Evolutionary conservation across 331 rosid genomes (phyloP), one percentile per base, ranked within the genome.

Genomic region (Acacia pycnantha): DNA sequence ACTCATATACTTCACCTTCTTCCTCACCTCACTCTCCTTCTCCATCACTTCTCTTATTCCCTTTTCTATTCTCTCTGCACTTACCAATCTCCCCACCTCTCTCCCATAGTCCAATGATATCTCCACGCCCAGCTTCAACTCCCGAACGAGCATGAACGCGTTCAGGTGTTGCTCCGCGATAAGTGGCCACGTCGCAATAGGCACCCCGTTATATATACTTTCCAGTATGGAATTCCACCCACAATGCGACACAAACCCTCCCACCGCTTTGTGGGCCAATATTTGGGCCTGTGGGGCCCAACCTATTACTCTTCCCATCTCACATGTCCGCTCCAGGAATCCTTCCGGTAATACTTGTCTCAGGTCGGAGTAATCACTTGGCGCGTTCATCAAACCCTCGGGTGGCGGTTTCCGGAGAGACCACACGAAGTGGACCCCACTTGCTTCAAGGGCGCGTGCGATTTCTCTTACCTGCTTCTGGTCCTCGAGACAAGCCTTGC

Each of bases 141-240:
- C 94, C n/a, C 27, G 19, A 40, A 88, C 92, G 0, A 86, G 37
- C n/a, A 54, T 12, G 48, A 85, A 88, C 0, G 94, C 91, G 41
- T 91, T 91, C 0, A 83, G 1, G 6, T 91, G 93, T 21, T 93
- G 93, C 66, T 93, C 97, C 0, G 90, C 89, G 7, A 2, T 74
- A 0, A 90, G 19, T 1, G 94, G 94, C 94, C 95, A 90, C 2
- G 94, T 43, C 11, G 88, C 92, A 8, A 86, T 68, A 5, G 93
- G 93, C 54, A 91, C 93, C 0, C 90, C 92, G 4, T 64, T 73
- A 51, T 88, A 73, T 10, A 87, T 1, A 75, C 96, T 90, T 74
- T 91, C 94, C 0, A 93, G 73, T 0, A 58, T 80, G 0, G 91
- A 92, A 50, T 89, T 93, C 94, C 94, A 91, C 6, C 92, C 95